Evolutionary conservation across 2,329 filamentous ascomycete species (phyloP), one percentile per base, ranked within the genome.

Genomic region (Colletotrichum viniferum): DNA sequence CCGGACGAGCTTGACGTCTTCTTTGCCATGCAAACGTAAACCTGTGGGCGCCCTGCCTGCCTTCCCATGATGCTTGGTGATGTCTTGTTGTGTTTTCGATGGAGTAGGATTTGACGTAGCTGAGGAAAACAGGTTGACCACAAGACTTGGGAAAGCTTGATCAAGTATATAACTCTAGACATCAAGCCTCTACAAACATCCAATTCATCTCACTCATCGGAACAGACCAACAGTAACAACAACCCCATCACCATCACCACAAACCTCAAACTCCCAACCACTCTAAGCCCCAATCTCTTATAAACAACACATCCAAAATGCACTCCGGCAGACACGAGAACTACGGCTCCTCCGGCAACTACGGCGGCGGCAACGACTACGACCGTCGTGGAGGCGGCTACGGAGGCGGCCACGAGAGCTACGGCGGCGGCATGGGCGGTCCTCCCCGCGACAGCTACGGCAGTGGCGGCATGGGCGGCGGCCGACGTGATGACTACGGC

Each of bases 251-350:
- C 28, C 26, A 28, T 30, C 56, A 32, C 26, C 26, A 6, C 16
- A 24, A 34, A 32, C 58, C 13, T 13, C 58, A 61, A 10, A 30
- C 18, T 2, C 9, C 2, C 21, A 43, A 56, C 3, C 3, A 14
- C 16, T 34, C 7, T 10, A 38, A 13, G 7, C 21, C n/a, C 9
- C n/a, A n/a, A 58, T 6, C 24, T 18, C 36, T 52, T 21, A 30
- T n/a, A 61, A 61, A 69, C 9, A 21, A n/a, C 26, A 38, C 13
- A 36, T 8, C 7, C 56, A 73, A 7, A 52, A 75, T 73, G 73
- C 58, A 75, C 34, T 66, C 69, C 34, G 69, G 73, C 30, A 73
- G 73, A 73, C 63, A 73, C 24, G 69, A 73, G 14, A 75, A 75
- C 69, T 73, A 75, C 58, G 73, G 73, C 36, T 61, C 67, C 69